Percentiles rank a stretch among this genome's conserved stretches.
Conservation (phyloP, 2,329 filamentous ascomycete species). For the Huntiella moniliformis region DNA sequence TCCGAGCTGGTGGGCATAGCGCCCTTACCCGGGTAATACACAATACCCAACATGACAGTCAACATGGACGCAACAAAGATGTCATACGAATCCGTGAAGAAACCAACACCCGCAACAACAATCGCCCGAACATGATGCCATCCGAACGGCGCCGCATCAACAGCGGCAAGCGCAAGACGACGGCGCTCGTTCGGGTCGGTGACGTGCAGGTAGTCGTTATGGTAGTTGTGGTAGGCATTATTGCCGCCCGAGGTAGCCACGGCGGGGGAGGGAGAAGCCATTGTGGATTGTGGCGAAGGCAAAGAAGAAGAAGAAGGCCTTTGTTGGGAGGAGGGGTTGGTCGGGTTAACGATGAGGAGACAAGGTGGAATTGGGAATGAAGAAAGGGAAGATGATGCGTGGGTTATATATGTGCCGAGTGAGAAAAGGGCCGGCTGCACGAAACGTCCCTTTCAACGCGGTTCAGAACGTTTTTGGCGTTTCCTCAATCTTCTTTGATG, state of each 20-base stretch:
- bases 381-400: neutral
- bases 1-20: slow-evolving; percentile 49
- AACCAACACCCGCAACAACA: slow-evolving; percentile 64
- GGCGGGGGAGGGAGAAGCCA: slow-evolving; percentile 2
- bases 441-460: too few relatives aligned
- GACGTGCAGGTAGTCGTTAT: slow-evolving; percentile 49
- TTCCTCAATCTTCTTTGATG: too few relatives aligned
- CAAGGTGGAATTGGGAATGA: neutral
- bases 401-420: neutral
- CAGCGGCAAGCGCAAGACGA: slow-evolving; percentile 59
- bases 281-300: neutral
- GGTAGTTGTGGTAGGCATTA: slow-evolving; percentile 56
- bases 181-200: slow-evolving; percentile 61
- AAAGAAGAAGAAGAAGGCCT: neutral
- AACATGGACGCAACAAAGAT: slow-evolving; percentile 39
- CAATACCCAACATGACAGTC: slow-evolving; percentile 59
- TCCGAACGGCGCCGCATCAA: slow-evolving; percentile 65
- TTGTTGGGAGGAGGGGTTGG: neutral
- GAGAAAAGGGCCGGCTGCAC: too few relatives aligned
- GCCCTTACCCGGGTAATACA: slow-evolving; percentile 45
- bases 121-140: slow-evolving; percentile 70
- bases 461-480: too few relatives aligned
- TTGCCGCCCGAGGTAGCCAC: slow-evolving; percentile 41
- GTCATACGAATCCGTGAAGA: slow-evolving; percentile 76
- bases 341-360: neutral